A percentile compares a stretch with the other conserved stretches of the same genome.
Evolutionary conservation across 228 moss, liverwort and hornwort species (phyloP).

Genomic region (Sphagnum magellanicum): DNA sequence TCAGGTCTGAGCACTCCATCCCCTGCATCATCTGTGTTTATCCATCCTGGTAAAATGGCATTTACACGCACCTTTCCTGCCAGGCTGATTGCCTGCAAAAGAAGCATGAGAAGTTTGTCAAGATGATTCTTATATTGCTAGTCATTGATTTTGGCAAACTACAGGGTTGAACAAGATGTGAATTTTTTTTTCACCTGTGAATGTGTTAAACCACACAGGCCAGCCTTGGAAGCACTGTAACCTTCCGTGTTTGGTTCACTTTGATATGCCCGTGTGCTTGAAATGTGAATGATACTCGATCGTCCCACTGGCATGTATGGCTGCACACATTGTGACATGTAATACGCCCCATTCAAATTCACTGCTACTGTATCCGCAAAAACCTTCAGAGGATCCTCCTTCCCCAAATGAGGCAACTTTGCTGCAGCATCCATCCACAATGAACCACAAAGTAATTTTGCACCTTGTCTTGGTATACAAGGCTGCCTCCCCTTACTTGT

Average conservation of each 20-base stretch:
- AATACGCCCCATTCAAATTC: conserved; percentile 48
- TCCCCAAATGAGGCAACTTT: conserved; percentile 14
- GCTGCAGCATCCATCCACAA: conserved; percentile 4
- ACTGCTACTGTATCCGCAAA: conserved; percentile 47
- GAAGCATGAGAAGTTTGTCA: not conserved
- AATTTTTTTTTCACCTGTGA: conserved; percentile 27
- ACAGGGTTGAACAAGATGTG: not conserved
- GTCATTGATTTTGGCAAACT: not conserved
- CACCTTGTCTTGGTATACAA: not conserved
- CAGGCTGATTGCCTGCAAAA: conserved; percentile 41
- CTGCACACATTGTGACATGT: conserved; percentile 33
- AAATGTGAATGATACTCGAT: conserved; percentile 52
- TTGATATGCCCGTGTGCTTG: conserved; percentile 60
- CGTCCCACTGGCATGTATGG: conserved; percentile 42
- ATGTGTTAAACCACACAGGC: conserved; percentile 55
- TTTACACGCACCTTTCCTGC: conserved; percentile 61
- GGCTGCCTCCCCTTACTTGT: not conserved
- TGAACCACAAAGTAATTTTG: not conserved
- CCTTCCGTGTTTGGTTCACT: conserved; percentile 54
- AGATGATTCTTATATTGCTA: no score
- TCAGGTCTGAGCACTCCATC: conserved; percentile 19
- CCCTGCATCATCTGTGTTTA: conserved; percentile 34
- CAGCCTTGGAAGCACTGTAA: conserved; percentile 61
- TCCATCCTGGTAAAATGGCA: conserved; percentile 55
- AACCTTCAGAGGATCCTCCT: conserved; percentile 31